phyloP scores from a whole-genome alignment of 306 rosid genomes.

The cucumber (Cucumis sativus) region Cucumber_9930_V3 NC_026658.2:4589501-4590000 shows the following conservation, averaged over 20 bases:
- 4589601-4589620: neutral
- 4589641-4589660: constrained; percentile 15
- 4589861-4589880: constrained; percentile 30
- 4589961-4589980: constrained; percentile 3
- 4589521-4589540: no score
- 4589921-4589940: constrained; percentile 31
- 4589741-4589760: constrained; percentile 30
- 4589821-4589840: neutral
- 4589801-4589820: neutral
- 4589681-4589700: constrained; percentile 27
- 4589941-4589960: constrained; percentile 17
- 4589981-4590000: constrained; percentile 9
- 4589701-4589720: constrained; percentile 17
- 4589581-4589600: neutral
- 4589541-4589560: no score
- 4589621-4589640: constrained; percentile 21
- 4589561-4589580: no score
- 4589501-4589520: no score
- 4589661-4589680: constrained; percentile 17
- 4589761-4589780: neutral
- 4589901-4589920: constrained; percentile 24
- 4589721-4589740: constrained; percentile 42
- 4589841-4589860: neutral
- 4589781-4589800: neutral
- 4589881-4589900: constrained; percentile 31